These are phyloP conservation scores for Exophiala calicioides DNA, from an alignment of 2,329 filamentous ascomycete species.

Conservation along the genomic window DNA sequence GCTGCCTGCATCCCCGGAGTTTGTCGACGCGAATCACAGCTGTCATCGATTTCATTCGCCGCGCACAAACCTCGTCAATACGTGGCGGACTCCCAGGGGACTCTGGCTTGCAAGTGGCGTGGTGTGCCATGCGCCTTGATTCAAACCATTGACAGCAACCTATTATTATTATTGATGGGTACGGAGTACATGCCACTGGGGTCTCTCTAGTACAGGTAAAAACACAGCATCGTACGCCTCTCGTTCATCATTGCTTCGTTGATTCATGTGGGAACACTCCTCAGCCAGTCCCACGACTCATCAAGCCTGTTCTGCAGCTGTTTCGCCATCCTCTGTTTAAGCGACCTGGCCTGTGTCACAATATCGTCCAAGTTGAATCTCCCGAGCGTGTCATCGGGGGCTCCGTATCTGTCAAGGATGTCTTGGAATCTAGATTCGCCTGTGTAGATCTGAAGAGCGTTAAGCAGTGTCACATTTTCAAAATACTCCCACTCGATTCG, in stretches of 20 bases:
- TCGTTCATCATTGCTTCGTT: slow-evolving; percentile 8
- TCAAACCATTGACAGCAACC: too few relatives aligned
- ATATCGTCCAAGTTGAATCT: slow-evolving; percentile 24
- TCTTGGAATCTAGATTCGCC: slow-evolving; percentile 33
- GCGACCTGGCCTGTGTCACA: slow-evolving; percentile 24
- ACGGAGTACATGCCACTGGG: slow-evolving; percentile 1
- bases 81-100: too few relatives aligned
- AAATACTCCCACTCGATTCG: slow-evolving; percentile 30
- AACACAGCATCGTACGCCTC: neutral
- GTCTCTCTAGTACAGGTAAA: slow-evolving; percentile 8
- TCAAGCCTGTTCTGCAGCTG: slow-evolving; percentile 1
- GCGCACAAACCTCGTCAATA: too few relatives aligned
- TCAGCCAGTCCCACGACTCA: slow-evolving; percentile 21
- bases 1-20: too few relatives aligned
- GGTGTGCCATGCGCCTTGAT: too few relatives aligned
- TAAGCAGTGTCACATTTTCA: slow-evolving; percentile 31
- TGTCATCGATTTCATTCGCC: too few relatives aligned
- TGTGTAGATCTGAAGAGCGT: slow-evolving; percentile 32
- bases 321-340: slow-evolving; percentile 25
- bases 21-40: too few relatives aligned
- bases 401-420: slow-evolving; percentile 28
- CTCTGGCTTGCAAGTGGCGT: too few relatives aligned
- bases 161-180: too few relatives aligned
- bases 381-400: slow-evolving; percentile 6
- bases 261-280: slow-evolving; percentile 20